Percentiles rank a stretch among this genome's conserved stretches.
Conservation (phyloP, 495 filamentous ascomycete species). For the Venustampulla echinocandica region DNA sequence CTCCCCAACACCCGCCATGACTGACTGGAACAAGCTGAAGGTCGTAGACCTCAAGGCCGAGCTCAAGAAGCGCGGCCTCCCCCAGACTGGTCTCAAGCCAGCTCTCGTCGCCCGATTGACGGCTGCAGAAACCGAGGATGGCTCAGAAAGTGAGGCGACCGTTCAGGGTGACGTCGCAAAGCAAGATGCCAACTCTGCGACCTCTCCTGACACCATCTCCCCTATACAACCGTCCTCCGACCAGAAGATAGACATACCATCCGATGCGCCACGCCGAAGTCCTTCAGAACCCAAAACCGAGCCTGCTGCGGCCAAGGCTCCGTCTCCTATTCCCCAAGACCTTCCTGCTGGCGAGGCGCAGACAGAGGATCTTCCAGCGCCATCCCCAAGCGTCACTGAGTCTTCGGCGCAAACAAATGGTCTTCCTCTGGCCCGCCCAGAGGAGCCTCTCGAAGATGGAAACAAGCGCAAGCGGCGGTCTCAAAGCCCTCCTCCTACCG, state of each 20-base stretch:
- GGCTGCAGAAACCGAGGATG: conserved; percentile 17
- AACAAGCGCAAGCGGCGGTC: conserved; percentile 70
- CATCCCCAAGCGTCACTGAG: background rate
- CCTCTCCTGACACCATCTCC: conserved; percentile 16
- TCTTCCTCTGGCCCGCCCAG: conserved; percentile 15
- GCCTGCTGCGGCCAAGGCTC: background rate
- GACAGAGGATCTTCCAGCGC: background rate
- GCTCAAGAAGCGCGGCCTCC: conserved; percentile 46
- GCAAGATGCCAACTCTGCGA: conserved; percentile 10
- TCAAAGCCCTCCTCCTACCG: conserved; percentile 53
- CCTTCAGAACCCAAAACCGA: conserved; percentile 8
- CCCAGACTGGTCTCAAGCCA: conserved; percentile 47
- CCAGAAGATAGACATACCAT: background rate
- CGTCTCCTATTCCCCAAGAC: background rate
- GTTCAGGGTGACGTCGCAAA: conserved; percentile 16
- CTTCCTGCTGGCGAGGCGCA: background rate
- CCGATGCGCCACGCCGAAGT: conserved; percentile 10
- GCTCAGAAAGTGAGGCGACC: conserved; percentile 18
- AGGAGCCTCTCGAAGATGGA: conserved; percentile 45
- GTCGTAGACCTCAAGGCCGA: conserved; percentile 51
- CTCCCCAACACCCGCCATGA: conserved; percentile 26
- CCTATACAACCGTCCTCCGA: conserved; percentile 7
- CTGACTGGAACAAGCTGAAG: conserved; percentile 48
- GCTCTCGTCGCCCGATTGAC: conserved; percentile 45
- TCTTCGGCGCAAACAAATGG: conserved; percentile 5